A percentile compares a stretch with the other conserved stretches of the same genome.
Conservation (phyloP, 140 eudicot genomes). For the Erigeron philadelphicus region DNA sequence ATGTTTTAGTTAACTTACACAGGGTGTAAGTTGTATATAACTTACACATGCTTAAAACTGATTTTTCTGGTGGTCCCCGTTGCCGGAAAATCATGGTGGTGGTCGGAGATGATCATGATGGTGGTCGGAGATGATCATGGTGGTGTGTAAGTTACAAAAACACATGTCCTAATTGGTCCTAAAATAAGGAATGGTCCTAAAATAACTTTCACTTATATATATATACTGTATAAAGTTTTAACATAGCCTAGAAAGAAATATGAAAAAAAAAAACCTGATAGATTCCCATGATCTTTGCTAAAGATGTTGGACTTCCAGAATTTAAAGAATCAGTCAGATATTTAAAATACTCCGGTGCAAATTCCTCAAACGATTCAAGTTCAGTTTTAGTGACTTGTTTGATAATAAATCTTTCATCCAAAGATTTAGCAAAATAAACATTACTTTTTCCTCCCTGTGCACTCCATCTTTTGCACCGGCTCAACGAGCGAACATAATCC, state of each 20-base stretch:
- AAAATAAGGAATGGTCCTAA: no score
- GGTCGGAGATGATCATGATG: no score
- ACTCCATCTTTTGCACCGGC: constrained; percentile 90
- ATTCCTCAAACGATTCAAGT: constrained; percentile 81
- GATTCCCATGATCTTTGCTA: constrained; percentile 85
- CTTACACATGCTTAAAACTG: no score
- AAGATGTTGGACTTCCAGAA: constrained; percentile 88
- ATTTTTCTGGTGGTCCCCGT: no score
- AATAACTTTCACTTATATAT: no score
- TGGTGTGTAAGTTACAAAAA: no score
- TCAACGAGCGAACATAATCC: constrained; percentile 73
- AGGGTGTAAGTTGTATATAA: no score
- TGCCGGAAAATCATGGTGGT: no score
- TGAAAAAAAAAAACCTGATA: constrained; percentile 58
- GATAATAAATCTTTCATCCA: constrained; percentile 81
- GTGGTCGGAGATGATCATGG: no score
- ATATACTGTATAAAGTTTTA: no score
- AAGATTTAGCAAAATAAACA: constrained; percentile 78
- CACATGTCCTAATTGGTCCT: no score
- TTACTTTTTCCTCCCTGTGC: constrained; percentile 99
- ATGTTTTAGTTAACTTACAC: no score
- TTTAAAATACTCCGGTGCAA: constrained; percentile 75
- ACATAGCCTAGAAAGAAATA: background rate
- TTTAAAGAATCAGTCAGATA: constrained; percentile 60
- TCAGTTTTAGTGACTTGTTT: constrained; percentile 92